Percentiles rank a stretch among this genome's conserved stretches.
Evolutionary conservation across 345 rosid species (phyloP).

Genomic region (Eutrema heterophyllum): DNA sequence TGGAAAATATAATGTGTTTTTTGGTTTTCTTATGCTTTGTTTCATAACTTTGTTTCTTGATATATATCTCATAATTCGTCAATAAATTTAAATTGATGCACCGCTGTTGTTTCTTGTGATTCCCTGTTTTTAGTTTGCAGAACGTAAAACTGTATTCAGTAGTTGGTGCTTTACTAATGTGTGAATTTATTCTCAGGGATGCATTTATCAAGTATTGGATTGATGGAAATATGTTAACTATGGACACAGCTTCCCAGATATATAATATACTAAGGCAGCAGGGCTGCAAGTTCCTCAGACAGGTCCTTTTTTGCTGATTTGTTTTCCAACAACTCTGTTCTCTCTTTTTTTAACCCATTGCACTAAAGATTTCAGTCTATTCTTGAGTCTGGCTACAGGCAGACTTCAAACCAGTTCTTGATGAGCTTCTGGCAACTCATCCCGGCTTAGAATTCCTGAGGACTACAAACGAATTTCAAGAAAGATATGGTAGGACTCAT

Average conservation of each 20-base stretch:
- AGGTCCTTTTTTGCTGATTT: constrained; percentile 41
- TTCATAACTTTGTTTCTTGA: no score
- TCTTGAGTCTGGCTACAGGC: constrained; percentile 45
- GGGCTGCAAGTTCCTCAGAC: constrained; percentile 56
- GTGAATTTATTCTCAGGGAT: no score
- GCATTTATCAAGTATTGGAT: constrained; percentile 72
- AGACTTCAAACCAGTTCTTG: constrained; percentile 81
- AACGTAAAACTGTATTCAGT: no score
- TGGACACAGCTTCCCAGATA: constrained; percentile 64
- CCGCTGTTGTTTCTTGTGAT: no score
- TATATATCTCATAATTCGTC: no score
- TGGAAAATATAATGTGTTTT: background rate
- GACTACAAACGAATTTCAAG: no score
- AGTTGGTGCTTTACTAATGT: no score
- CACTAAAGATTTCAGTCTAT: constrained; percentile 5
- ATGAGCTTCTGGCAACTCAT: constrained; percentile 74
- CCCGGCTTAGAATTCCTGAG: constrained; percentile 80
- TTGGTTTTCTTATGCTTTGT: no score
- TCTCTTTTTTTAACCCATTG: background rate
- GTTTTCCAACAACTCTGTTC: background rate
- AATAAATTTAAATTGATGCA: no score
- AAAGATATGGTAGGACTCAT: no score
- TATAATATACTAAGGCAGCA: constrained; percentile 71
- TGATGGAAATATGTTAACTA: constrained; percentile 55
- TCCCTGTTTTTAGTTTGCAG: no score